These are phyloP conservation scores for Nematocida sp. DNA, from an alignment of 371 early-diverging fungal genomes.

Conservation along the genomic window DNA sequence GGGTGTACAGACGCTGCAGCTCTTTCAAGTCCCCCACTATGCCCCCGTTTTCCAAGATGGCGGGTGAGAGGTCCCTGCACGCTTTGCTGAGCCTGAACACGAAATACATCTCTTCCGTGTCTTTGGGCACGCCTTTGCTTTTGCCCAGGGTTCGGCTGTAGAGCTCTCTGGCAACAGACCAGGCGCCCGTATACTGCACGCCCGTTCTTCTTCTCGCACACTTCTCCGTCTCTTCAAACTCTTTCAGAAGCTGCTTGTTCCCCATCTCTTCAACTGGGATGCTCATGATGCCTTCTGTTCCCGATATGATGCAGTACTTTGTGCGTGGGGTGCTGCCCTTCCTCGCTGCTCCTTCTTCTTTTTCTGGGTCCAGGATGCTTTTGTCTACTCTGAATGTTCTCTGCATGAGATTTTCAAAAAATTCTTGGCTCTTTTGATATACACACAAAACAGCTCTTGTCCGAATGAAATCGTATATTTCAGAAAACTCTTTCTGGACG, in stretches of 20 bases:
- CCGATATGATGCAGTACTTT: not conserved
- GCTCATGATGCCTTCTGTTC: not conserved
- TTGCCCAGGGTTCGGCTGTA: constrained; percentile 16
- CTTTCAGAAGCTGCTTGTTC: not conserved
- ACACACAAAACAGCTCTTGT: not conserved
- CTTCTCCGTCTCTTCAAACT: constrained; percentile 4
- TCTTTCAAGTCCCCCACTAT: constrained; percentile 9
- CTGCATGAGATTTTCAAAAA: constrained; percentile 28
- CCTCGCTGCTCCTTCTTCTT: not conserved
- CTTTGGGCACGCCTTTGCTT: not conserved
- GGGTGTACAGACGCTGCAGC: not conserved
- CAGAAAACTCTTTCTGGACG: not conserved
- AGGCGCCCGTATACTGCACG: not conserved
- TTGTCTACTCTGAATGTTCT: constrained; percentile 5
- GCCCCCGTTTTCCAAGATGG: constrained; percentile 2
- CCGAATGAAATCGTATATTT: constrained; percentile 2
- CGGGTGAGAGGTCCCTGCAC: constrained; percentile 15
- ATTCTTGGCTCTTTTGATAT: not conserved
- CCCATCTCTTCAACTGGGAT: not conserved
- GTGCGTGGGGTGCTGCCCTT: not conserved
- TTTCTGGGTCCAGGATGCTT: not conserved
- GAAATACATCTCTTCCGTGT: constrained; percentile 14
- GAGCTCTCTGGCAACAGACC: constrained; percentile 34
- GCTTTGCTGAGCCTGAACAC: constrained; percentile 15
- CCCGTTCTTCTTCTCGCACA: not conserved